Evolutionary conservation across 768 basidiomycete species (phyloP).

Genomic region (Gelatoporia subvermispora): DNA sequence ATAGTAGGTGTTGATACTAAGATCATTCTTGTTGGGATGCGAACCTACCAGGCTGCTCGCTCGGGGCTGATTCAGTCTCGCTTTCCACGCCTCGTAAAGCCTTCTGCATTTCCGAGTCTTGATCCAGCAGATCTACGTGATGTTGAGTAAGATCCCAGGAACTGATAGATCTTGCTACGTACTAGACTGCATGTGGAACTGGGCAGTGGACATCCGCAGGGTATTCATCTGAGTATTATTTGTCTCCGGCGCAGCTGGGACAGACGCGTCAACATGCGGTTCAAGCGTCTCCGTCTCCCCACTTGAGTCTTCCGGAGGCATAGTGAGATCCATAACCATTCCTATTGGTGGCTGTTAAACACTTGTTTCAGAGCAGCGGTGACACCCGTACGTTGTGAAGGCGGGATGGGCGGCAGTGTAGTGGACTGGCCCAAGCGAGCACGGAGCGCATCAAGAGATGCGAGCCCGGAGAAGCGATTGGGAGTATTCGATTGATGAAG

Average conservation of each 20-base stretch:
- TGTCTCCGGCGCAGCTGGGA: conserved; percentile 40
- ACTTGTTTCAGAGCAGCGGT: too few species aligned
- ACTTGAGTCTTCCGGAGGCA: conserved; percentile 24
- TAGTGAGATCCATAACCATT: conserved; percentile 16
- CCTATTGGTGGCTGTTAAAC: not conserved
- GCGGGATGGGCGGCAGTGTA: conserved; percentile 7
- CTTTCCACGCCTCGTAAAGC: conserved; percentile 53
- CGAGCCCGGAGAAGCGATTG: conserved; percentile 6
- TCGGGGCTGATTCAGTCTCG: conserved; percentile 31
- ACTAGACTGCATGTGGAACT: conserved; percentile 52
- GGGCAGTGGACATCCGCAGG: conserved; percentile 47
- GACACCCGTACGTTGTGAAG: conserved; percentile 15
- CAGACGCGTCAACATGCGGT: conserved; percentile 26
- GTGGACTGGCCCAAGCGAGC: conserved; percentile 12
- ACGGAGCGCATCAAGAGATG: conserved; percentile 17
- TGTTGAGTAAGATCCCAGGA: conserved; percentile 6
- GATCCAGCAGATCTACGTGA: conserved; percentile 55
- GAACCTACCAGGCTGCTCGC: not conserved
- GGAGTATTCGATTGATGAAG: too few species aligned
- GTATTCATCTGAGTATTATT: conserved; percentile 51
- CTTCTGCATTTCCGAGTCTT: conserved; percentile 69
- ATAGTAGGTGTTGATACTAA: not conserved
- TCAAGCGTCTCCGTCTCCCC: conserved; percentile 36
- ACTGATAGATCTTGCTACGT: conserved; percentile 14
- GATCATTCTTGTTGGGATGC: not conserved